Base-by-base conservation (phyloP, 2,329 filamentous ascomycete genomes). In the Penicillium sp. region DNA sequence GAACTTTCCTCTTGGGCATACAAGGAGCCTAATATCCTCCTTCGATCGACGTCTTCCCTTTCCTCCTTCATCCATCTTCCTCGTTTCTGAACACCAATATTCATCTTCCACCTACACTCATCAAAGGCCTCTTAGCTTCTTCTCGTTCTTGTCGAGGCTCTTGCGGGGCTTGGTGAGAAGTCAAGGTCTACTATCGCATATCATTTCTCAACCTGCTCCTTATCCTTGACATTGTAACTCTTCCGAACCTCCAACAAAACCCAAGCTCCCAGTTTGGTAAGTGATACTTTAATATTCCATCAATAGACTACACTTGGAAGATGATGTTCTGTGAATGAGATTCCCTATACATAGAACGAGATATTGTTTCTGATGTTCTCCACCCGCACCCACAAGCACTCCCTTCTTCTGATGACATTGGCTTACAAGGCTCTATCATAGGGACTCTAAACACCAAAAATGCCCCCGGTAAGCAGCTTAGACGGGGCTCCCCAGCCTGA, bases 11-110 rank as follows among this genome's bases (percentile, higher is more conserved):
- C 49, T 14, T 52, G 38, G 22, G 51, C 28, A 54, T 54, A 54
- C 22, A 54, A 54, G 28, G 5, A 17, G 22, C 35, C 84, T 84
- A 20, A 3, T 43, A 5, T 35, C 28, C 31, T 12, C 20, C 45
- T 34, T 15, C 28, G 14, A 17, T 43, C 41, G 11, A 43, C 12
- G 14, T 43, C 41, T 43, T 43, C 20, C 11, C 41, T 43, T 43
- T 20, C 51, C 42, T 42, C 41, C 51, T 43, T 42, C 39, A 22
- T 42, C 51, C 20, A 31, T 28, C 51, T 14, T 42, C 51, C 25
- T 31, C 12, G n/a, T 35, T 3, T 49, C n/a, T 34, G 5, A 20
- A 25, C 4, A 34, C 28, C 5, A 14, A 31, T 3, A 34, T 35
- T 15, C n/a, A 49, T 35, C 11, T 15, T 35, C 25, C 20, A 20